Percentiles rank a stretch among this genome's conserved stretches.
Conservation (phyloP, 495 filamentous ascomycete genomes). For the Elaphomyces granulatus region DNA sequence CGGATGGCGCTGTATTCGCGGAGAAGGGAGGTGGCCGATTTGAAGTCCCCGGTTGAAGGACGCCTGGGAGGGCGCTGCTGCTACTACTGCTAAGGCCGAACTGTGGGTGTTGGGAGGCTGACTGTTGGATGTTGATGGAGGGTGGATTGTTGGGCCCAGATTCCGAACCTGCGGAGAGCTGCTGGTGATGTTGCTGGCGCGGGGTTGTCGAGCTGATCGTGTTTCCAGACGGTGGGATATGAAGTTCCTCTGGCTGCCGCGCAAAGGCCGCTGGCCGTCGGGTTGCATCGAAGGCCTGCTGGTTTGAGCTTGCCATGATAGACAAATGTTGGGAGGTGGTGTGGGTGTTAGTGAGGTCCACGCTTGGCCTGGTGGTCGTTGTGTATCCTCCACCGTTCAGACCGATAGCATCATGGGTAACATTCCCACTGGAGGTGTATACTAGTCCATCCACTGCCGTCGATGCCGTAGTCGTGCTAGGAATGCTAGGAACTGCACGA, state of each 20-base stretch:
- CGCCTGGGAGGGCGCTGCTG: conserved; percentile 44
- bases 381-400: not conserved
- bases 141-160: conserved; percentile 27
- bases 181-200: conserved; percentile 35
- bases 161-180: conserved; percentile 31
- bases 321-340: conserved; percentile 8
- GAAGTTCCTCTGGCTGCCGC: conserved; percentile 58
- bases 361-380: not conserved
- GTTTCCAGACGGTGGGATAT: conserved; percentile 47
- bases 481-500: not conserved
- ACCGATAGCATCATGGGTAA: not conserved
- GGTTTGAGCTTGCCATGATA: conserved; percentile 28
- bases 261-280: conserved; percentile 36
- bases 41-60: conserved; percentile 51
- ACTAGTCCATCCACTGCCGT: conserved; percentile 1
- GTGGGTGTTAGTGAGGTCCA: conserved; percentile 4
- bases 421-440: not conserved
- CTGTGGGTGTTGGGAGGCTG: conserved; percentile 43
- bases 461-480: not conserved
- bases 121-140: conserved; percentile 53
- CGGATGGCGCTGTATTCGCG: conserved; percentile 54
- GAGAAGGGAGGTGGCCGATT: conserved; percentile 51
- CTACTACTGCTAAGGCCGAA: conserved; percentile 24
- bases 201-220: conserved; percentile 23
- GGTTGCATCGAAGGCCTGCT: conserved; percentile 38